A percentile compares a stretch with the other conserved stretches of the same genome.
phyloP scores from a whole-genome alignment of 2,329 filamentous ascomycete species.

The Claviceps fusiformis region DNA sequence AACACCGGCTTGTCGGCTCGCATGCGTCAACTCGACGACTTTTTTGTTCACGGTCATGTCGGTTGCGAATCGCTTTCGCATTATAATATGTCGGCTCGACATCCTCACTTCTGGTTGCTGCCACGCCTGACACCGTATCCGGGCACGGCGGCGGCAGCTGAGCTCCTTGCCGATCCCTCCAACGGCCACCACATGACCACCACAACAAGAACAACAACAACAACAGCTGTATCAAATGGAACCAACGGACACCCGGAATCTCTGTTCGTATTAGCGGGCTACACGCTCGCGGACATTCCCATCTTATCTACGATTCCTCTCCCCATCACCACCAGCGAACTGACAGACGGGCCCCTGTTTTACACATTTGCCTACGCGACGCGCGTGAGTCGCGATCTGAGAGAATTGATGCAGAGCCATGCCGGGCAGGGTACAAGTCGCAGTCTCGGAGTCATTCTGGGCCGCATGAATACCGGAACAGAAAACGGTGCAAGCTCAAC shows the following conservation, averaged over 20 bases:
- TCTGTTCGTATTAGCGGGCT: slow-evolving; percentile 16
- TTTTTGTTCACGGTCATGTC: slow-evolving; percentile 6
- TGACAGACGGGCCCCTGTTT: slow-evolving; percentile 19
- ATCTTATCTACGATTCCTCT: slow-evolving; percentile 19
- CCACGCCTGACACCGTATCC: slow-evolving; percentile 6
- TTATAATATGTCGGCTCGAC: slow-evolving; percentile 5
- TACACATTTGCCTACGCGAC: slow-evolving; percentile 18
- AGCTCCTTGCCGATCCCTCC: background rate
- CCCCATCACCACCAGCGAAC: slow-evolving; percentile 17
- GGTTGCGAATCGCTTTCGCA: slow-evolving; percentile 7
- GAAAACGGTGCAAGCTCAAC: slow-evolving; percentile 4
- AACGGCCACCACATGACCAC: too few species aligned
- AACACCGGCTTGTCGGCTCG: slow-evolving; percentile 19
- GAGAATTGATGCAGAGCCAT: slow-evolving; percentile 12
- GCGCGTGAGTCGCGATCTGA: slow-evolving; percentile 16
- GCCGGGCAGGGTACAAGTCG: slow-evolving; percentile 11
- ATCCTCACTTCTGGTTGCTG: slow-evolving; percentile 4
- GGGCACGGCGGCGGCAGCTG: slow-evolving; percentile 1
- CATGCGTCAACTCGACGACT: slow-evolving; percentile 16
- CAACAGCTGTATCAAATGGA: too few species aligned
- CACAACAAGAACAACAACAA: background rate
- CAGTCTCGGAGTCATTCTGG: slow-evolving; percentile 9
- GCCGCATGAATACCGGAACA: slow-evolving; percentile 3
- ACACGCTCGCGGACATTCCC: slow-evolving; percentile 18
- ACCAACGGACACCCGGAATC: slow-evolving; percentile 7